A percentile compares a stretch with the other conserved stretches of the same genome.
phyloP scores from a whole-genome alignment of 2,329 filamentous ascomycete genomes.

The Daldinia sp. region DNA sequence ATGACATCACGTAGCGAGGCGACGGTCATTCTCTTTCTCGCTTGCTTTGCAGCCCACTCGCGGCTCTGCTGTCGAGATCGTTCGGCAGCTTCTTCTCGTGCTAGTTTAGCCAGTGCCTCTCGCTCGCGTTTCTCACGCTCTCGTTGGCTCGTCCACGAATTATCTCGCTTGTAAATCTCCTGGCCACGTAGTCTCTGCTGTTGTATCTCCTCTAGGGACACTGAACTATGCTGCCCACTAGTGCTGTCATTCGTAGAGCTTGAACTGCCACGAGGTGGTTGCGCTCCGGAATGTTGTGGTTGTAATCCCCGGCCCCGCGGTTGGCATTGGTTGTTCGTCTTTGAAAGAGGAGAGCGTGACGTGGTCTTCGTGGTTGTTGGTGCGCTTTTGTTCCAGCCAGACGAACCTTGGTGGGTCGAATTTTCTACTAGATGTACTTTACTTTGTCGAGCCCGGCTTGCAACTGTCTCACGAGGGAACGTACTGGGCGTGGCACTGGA shows the following conservation, averaged over 20 bases:
- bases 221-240: slow-evolving; percentile 60
- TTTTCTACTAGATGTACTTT: slow-evolving; percentile 53
- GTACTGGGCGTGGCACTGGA: slow-evolving; percentile 57
- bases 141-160: slow-evolving; percentile 59
- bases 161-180: slow-evolving; percentile 67
- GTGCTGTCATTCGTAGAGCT: slow-evolving; percentile 59
- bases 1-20: slow-evolving; percentile 45
- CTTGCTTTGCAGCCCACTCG: slow-evolving; percentile 72
- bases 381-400: slow-evolving; percentile 49
- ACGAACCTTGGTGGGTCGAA: slow-evolving; percentile 26
- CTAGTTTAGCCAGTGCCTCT: slow-evolving; percentile 65
- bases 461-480: slow-evolving; percentile 66
- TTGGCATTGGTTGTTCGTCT: slow-evolving; percentile 48
- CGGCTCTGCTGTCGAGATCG: slow-evolving; percentile 69
- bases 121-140: slow-evolving; percentile 67
- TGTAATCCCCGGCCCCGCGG: slow-evolving; percentile 47
- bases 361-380: slow-evolving; percentile 45
- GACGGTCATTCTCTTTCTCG: slow-evolving; percentile 54
- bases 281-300: slow-evolving; percentile 31
- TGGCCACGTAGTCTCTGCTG: slow-evolving; percentile 66
- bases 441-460: slow-evolving; percentile 68
- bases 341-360: slow-evolving; percentile 50
- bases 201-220: slow-evolving; percentile 64
- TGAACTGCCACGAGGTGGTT: slow-evolving; percentile 58
- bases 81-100: slow-evolving; percentile 71